Evolutionary conservation across 805 yeast species (phyloP).

Genomic region (Metschnikowia colocasiae): DNA sequence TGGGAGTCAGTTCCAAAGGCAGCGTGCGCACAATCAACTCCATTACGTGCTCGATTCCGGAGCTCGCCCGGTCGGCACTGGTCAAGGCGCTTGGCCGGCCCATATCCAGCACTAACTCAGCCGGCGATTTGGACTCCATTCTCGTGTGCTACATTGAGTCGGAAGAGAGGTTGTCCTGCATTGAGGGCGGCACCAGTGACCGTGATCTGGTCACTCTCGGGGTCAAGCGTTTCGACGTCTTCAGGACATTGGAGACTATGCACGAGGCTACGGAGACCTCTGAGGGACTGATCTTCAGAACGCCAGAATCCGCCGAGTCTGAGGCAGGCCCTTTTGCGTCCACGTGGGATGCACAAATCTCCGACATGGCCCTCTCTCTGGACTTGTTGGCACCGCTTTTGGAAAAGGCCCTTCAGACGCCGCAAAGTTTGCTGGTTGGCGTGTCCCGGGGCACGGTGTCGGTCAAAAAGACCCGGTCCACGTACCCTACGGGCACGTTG

Average conservation of each 20-base stretch:
- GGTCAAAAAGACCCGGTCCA: neutral
- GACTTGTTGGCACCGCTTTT: too few relatives aligned
- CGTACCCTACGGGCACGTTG: neutral
- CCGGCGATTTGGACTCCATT: neutral
- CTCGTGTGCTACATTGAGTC: constrained; percentile 1
- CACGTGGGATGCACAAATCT: too few relatives aligned
- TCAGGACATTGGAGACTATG: neutral
- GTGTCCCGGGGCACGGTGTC: neutral
- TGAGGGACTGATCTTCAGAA: neutral
- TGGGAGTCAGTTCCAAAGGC: neutral
- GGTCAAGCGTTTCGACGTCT: neutral
- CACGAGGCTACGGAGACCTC: neutral
- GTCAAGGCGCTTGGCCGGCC: neutral
- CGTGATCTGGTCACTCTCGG: neutral
- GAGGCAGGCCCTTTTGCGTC: too few relatives aligned
- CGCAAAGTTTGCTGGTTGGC: neutral
- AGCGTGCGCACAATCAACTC: neutral
- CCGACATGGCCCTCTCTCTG: too few relatives aligned
- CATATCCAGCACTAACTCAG: neutral
- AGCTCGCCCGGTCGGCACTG: neutral
- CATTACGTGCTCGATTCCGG: neutral
- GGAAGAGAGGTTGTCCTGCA: neutral
- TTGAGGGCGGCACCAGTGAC: neutral
- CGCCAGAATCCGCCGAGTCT: too few relatives aligned
- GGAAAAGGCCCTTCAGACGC: too few relatives aligned